Base-by-base conservation (phyloP, 2,329 filamentous ascomycete species). In the Beauveria varroae region DNA sequence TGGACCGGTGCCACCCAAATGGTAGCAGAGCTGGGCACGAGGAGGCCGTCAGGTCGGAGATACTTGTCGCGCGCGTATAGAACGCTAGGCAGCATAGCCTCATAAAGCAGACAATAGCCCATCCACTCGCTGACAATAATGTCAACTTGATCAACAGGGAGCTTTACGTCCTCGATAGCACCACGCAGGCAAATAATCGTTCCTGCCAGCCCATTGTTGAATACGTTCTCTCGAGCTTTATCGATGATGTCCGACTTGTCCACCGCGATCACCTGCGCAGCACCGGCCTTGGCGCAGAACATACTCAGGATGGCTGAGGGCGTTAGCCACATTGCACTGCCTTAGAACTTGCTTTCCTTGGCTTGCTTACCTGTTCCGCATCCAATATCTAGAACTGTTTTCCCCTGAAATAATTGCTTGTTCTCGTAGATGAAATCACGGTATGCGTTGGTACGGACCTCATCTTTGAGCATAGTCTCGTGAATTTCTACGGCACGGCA, bases 101-200 rank as follows among this genome's bases (percentile, higher is more conserved):
- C 93, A 73, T 96, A 98, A 6, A 97, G 82, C 20, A 97, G 82
- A 65, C 88, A 90, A 72, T 98, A 98, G 34, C 93, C 93, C 93
- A 98, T 98, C 93, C 93, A 98, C 74, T 98, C 93, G 63, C 90
- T 96, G 63, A 98, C 88, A 71, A 98, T 96, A 69, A 98, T 88
- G 75, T 98, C 93, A 51, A 97, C 93, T 69, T 93, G 80, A 59
- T 86, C 80, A 8, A 93, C 87, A 1, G 90, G 92, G 24, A 92
- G 81, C 61, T 76, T 80, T 60, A 96, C 89, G 66, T 97, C 92
- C 73, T 98, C 93, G 63, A 97, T 90, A 69, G 91, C 90, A 43
- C 93, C 93, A 65, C 87, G 85, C 54, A 96, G 79, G 68, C 90
- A 91, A 49, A 87, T 91, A 69, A 98, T 91, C 26, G 81, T 80